phyloP scores from a whole-genome alignment of 495 filamentous ascomycete species.

The Trichoderma erinaceum region DNA sequence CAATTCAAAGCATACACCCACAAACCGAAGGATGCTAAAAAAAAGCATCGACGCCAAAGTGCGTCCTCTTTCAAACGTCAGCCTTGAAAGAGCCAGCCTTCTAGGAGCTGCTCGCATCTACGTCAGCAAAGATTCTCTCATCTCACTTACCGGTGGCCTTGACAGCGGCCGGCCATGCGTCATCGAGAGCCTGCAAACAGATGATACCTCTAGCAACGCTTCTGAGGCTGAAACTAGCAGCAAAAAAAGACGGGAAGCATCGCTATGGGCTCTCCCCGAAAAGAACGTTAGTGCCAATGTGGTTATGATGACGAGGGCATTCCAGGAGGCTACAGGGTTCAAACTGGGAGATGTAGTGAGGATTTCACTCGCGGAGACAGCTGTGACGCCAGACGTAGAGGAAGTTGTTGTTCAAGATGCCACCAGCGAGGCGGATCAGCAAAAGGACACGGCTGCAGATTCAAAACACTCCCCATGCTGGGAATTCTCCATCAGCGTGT shows the following conservation, averaged over 20 bases:
- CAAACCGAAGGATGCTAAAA: background rate
- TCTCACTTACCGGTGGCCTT: constrained; percentile 47
- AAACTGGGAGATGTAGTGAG: constrained; percentile 56
- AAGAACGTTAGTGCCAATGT: constrained; percentile 38
- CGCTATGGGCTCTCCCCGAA: constrained; percentile 60
- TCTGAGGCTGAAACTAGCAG: constrained; percentile 5
- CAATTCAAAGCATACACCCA: background rate
- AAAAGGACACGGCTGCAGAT: constrained; percentile 12
- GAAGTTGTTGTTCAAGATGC: constrained; percentile 34
- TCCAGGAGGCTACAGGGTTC: constrained; percentile 59
- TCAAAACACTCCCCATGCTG: constrained; percentile 24
- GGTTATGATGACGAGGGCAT: constrained; percentile 48
- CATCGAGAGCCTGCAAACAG: constrained; percentile 39
- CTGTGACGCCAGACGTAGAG: constrained; percentile 32
- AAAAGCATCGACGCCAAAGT: constrained; percentile 17
- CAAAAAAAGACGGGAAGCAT: constrained; percentile 43
- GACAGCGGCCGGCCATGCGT: constrained; percentile 53
- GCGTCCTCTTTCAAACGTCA: constrained; percentile 14
- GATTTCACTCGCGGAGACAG: constrained; percentile 36
- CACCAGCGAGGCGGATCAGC: constrained; percentile 14
- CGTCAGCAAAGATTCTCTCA: constrained; percentile 57
- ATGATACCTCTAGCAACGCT: constrained; percentile 19
- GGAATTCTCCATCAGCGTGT: constrained; percentile 25
- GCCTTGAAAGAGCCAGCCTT: constrained; percentile 16
- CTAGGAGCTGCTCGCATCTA: constrained; percentile 54